Percentiles rank a stretch among this genome's conserved stretches.
phyloP scores from a whole-genome alignment of 176 grass and related monocot genomes.

The Avena sativa region DNA sequence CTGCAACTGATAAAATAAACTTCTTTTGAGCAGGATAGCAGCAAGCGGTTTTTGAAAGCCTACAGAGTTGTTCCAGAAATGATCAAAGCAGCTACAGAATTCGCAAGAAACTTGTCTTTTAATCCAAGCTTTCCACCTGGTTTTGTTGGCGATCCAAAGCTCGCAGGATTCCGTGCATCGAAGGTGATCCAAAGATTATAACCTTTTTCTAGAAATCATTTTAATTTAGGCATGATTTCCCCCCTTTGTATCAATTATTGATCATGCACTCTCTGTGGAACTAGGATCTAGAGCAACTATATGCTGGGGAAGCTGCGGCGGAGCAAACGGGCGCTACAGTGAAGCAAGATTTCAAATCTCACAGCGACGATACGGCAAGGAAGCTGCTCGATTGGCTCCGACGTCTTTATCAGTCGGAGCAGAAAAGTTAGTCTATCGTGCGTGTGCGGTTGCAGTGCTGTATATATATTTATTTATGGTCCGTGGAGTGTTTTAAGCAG shows the following conservation, averaged over 20 bases:
- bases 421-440: not conserved
- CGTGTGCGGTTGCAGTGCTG: not conserved
- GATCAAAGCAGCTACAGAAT: not conserved
- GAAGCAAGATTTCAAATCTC: constrained; percentile 2
- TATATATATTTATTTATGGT: not conserved
- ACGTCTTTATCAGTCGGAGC: not conserved
- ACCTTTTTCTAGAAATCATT: not conserved
- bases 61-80: not conserved
- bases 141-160: not conserved
- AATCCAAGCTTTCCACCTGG: not conserved
- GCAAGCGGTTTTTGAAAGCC: constrained; percentile 11
- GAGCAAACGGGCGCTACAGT: not conserved
- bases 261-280: not conserved
- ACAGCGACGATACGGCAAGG: not conserved
- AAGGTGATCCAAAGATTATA: not conserved
- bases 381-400: not conserved
- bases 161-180: constrained; percentile 14
- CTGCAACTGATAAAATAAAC: not conserved
- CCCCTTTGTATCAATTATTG: not conserved
- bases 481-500: not conserved
- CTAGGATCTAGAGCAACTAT: not conserved
- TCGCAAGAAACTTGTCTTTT: not conserved
- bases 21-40: constrained; percentile 15
- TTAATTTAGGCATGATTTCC: not conserved
- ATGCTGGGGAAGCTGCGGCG: not conserved